Conservation (phyloP, 2,329 filamentous ascomycete species). For the Alternaria novae-zelandiae region DNA sequence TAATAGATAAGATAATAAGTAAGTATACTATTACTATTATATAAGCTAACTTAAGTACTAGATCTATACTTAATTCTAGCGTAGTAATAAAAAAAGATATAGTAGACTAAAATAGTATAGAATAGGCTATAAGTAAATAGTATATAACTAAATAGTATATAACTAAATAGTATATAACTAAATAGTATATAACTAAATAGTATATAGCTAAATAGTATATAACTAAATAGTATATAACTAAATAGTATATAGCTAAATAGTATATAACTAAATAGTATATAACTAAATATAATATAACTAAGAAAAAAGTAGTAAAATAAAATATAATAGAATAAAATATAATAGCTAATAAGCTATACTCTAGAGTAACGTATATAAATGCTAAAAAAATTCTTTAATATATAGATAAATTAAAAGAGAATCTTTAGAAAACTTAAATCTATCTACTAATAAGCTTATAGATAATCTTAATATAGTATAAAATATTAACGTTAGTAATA, state of each 20-base stretch:
- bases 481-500: slow-evolving; percentile 2
- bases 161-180: not conserved
- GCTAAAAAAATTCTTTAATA: not conserved
- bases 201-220: too few relatives aligned
- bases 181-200: not conserved
- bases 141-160: not conserved
- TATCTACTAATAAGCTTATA: slow-evolving; percentile 3
- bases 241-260: not conserved
- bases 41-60: not conserved
- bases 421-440: not conserved
- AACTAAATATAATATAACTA: not conserved
- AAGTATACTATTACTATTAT: not conserved
- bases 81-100: not conserved
- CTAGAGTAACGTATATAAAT: not conserved
- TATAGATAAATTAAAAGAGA: not conserved
- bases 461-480: slow-evolving; percentile 12
- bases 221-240: too few relatives aligned
- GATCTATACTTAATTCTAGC: not conserved
- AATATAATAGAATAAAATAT: not conserved
- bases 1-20: not conserved
- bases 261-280: too few relatives aligned
- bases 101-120: not conserved
- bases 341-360: not conserved
- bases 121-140: not conserved
- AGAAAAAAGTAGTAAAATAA: not conserved